Evolutionary conservation across 148 eudicot genomes (phyloP).

Genomic region (Dianthus caryophyllus): DNA sequence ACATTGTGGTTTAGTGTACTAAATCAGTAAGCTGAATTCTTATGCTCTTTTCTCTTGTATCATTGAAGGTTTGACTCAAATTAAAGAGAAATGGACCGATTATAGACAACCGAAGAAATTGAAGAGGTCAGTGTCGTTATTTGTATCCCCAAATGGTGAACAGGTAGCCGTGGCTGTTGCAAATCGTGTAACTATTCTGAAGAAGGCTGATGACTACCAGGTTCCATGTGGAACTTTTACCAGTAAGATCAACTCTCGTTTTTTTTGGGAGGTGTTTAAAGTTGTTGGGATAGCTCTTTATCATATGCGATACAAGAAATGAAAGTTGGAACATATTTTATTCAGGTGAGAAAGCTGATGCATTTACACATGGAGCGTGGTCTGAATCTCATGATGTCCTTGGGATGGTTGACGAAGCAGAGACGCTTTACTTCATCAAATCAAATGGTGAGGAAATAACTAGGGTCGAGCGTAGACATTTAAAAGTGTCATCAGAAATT

Average conservation of each 20-base stretch:
- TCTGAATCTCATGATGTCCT: constrained; percentile 87
- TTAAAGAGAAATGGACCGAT: constrained; percentile 74
- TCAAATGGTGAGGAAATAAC: constrained; percentile 90
- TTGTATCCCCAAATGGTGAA: constrained; percentile 74
- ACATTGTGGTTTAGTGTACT: neutral
- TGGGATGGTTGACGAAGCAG: constrained; percentile 64
- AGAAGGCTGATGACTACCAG: constrained; percentile 70
- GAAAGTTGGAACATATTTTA: constrained; percentile 13
- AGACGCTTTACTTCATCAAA: constrained; percentile 70
- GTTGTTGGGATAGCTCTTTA: constrained; percentile 4
- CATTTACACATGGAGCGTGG: constrained; percentile 71
- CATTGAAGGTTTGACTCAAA: constrained; percentile 55
- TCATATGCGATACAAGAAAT: neutral
- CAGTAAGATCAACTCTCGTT: constrained; percentile 44
- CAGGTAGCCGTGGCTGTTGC: constrained; percentile 71
- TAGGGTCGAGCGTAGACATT: constrained; percentile 53
- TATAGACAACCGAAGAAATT: constrained; percentile 46
- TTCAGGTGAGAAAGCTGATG: constrained; percentile 46
- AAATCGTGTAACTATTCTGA: constrained; percentile 70
- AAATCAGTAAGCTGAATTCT: neutral
- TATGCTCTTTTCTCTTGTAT: constrained; percentile 14
- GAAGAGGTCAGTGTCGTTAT: constrained; percentile 61
- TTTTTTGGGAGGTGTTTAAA: neutral
- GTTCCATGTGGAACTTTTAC: constrained; percentile 61
- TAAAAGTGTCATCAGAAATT: constrained; percentile 53